Evolutionary conservation across 1,139 yeast genomes (phyloP), one percentile per base, ranked within the genome.

Genomic region (Scheffersomyces lignicola): DNA sequence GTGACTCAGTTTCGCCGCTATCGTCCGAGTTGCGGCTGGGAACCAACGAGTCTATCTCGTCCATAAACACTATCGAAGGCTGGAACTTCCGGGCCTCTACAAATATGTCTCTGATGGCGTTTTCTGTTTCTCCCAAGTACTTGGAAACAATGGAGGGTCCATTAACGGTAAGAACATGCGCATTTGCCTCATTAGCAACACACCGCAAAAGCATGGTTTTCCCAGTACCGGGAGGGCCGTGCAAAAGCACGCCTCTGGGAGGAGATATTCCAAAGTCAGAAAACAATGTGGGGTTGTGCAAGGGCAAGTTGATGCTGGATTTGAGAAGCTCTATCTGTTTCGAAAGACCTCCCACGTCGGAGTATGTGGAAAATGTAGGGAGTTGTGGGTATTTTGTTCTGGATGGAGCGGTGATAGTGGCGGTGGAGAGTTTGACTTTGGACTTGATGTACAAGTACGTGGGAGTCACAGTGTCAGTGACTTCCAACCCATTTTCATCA

Each of bases 171-270:
- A 90, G 69, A 0, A 90, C 80, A 58, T 90, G 97, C 0, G 95
- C 95, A 43, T 78, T 70, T 5, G 68, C 58, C 8, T 71, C 62
- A 35, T 82, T 84, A 0, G 96, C 95, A 9, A 92, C 81, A 23
- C 96, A 85, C 37, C 87, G 72, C 30, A 94, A 65, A 11, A 92
- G 69, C 88, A 90, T 79, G 1, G 97, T 87, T 56, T 92, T 92
- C 36, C 99, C 99, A 0, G 97, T 90, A 1, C 99, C 99, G 2
- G 97, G 95, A 2, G 97, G 96, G 0, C 99, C 99, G 61, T 90
- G 95, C 4, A 92, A 64, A 22, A 92, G 62, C 11, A 94, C 73
- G 3, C 98, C 98, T 38, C 96, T 70, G 2, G 97, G 97, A 8
- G 96, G 94, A 7, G 82, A 72, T 30, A 90, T 84, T n/a, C 92